A percentile compares a stretch with the other conserved stretches of the same genome.
Conservation (phyloP, 2,329 filamentous ascomycete species). For the Epichloe sibirici region DNA sequence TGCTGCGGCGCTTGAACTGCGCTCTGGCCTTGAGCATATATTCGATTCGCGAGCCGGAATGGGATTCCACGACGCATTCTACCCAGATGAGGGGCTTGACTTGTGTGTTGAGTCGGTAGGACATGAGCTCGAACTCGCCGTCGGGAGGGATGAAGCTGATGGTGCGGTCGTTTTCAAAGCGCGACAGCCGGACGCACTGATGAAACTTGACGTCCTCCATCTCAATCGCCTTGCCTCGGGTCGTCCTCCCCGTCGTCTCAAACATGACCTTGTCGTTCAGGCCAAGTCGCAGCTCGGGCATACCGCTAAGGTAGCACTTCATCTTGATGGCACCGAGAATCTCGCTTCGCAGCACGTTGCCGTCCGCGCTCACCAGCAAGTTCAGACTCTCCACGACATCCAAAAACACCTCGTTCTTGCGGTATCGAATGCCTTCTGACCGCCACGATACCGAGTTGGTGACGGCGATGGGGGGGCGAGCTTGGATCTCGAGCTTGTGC, state of each 20-base stretch:
- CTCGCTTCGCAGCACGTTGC: constrained; percentile 90
- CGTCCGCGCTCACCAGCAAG: constrained; percentile 83
- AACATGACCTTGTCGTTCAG: constrained; percentile 99
- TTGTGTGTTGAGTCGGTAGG: constrained; percentile 94
- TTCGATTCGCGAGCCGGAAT: constrained; percentile 90
- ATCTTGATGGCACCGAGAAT: constrained; percentile 97
- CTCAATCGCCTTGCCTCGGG: constrained; percentile 91
- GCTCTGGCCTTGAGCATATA: constrained; percentile 98
- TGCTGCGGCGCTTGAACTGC: constrained; percentile 95
- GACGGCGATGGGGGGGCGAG: constrained; percentile 89
- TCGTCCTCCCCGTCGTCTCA: constrained; percentile 88
- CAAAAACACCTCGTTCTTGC: constrained; percentile 98
- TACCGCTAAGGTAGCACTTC: constrained; percentile 98
- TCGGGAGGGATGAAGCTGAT: constrained; percentile 98
- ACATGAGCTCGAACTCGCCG: constrained; percentile 98
- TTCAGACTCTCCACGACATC: constrained; percentile 96
- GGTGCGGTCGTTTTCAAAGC: constrained; percentile 96
- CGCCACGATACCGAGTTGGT: constrained; percentile 98
- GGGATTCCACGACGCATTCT: constrained; percentile 91
- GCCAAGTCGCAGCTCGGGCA: constrained; percentile 89
- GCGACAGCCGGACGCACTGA: constrained; percentile 87
- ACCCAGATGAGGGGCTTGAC: constrained; percentile 99
- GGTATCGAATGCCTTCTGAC: constrained; percentile 93
- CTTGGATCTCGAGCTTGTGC: constrained; percentile 95
- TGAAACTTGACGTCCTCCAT: constrained; percentile 99